A percentile compares a stretch with the other conserved stretches of the same genome.
Evolutionary conservation across 1,284 basidiomycete species (phyloP).

Genomic region (Ceratobasidium papillatum): DNA sequence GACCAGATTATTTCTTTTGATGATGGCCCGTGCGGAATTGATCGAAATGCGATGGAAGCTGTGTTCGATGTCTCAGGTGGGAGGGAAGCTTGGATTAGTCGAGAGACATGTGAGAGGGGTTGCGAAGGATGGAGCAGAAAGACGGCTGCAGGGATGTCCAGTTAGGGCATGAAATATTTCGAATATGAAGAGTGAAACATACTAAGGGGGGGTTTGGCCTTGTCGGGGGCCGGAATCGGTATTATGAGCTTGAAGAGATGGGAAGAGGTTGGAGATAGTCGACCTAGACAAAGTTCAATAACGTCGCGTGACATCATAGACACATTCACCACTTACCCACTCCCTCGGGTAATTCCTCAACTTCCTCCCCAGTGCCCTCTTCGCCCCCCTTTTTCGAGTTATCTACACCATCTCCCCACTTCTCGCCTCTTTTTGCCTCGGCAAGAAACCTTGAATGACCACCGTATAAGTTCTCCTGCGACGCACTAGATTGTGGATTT

Average conservation of each 20-base stretch:
- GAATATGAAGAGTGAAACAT: not conserved
- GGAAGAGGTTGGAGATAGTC: constrained; percentile 67
- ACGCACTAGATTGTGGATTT: not conserved
- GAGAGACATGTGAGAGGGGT: constrained; percentile 65
- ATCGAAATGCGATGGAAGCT: constrained; percentile 56
- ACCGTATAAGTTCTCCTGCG: constrained; percentile 54
- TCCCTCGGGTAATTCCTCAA: constrained; percentile 26
- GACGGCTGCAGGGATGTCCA: constrained; percentile 57
- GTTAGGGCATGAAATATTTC: not conserved
- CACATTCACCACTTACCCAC: constrained; percentile 15
- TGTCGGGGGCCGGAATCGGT: constrained; percentile 54
- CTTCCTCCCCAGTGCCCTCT: constrained; percentile 30
- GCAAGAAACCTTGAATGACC: constrained; percentile 60
- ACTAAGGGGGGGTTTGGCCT: constrained; percentile 42
- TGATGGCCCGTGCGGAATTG: constrained; percentile 50
- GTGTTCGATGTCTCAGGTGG: constrained; percentile 51
- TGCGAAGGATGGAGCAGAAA: constrained; percentile 69
- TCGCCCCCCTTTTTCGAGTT: constrained; percentile 27
- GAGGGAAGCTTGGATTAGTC: constrained; percentile 59
- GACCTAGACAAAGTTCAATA: constrained; percentile 54
- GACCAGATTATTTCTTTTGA: constrained; percentile 60
- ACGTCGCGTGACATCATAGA: not conserved
- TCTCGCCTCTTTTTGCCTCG: constrained; percentile 53
- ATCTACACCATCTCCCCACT: constrained; percentile 52
- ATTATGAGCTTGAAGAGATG: constrained; percentile 73